Base-by-base conservation (phyloP, 176 grass and related monocot genomes). In the Oryza rufipogon region DNA sequence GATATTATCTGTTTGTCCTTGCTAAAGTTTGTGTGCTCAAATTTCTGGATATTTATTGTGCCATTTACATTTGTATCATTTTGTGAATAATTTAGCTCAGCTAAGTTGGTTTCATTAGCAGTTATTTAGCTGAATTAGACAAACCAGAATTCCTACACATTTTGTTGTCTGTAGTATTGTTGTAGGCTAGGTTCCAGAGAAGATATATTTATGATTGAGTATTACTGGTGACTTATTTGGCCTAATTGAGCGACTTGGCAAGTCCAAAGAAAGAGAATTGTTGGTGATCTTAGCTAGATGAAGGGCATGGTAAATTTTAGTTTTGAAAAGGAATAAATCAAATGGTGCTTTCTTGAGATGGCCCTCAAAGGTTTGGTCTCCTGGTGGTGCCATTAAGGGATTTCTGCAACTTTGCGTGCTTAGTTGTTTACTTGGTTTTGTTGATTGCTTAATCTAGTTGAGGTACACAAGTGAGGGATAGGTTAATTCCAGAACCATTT, bases 61-160 rank as follows among this genome's bases (percentile, higher is more conserved):
- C 33, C 25, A 14, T 48, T 34, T 79, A 64, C 44, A 45, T 71
- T 7, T 64, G 45, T 44, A 9, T 67, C 23, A 7, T 22, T 44
- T 73, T 76, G 17, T 12, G 26, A 71, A 66, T 12, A 66, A 41
- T 83, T 10, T 79, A 52, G 68, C 39, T 64, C 32, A 61, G 61
- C 68, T 78, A 28, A 70, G 51, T 70, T 22, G 26, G 17, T 73
- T 51, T 33, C 12, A 12, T 74, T 38, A 75, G 33, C 54, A 58
- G 6, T 8, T n/a, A 58, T 20, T 20, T 58, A 20, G 17, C 54
- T 58, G 54, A 58, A 20, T 58, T 58, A 16, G 15, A 45, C 11
- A 77, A 64, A 17, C 5, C 1, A 4, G 17, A 23, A 54, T 33
- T 76, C 28, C 2, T 23, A 39, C 67, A 44, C 66, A 66, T 45